phyloP scores from a whole-genome alignment of 1,284 basidiomycete species.

The Puccinia polysora region DNA sequence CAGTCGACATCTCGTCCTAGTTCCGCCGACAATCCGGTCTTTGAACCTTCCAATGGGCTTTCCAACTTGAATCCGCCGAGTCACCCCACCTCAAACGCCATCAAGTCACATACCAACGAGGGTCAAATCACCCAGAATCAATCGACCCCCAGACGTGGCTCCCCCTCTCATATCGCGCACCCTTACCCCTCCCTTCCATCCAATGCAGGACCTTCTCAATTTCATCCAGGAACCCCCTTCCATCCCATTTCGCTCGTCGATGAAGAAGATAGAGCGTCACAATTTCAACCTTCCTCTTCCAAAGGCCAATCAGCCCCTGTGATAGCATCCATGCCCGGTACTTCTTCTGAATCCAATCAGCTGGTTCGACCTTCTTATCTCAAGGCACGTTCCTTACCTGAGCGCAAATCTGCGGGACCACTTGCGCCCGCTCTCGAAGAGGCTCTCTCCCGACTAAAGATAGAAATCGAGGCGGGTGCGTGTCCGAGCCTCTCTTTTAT shows the following conservation, averaged over 20 bases:
- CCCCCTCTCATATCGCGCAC: neutral
- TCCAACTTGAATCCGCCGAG: no score
- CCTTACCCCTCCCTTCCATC: neutral
- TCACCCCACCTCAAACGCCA: no score
- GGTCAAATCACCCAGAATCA: neutral
- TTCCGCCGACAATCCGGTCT: no score
- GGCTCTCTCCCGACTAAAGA: constrained; percentile 28
- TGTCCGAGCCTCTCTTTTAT: neutral
- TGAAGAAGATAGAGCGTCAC: constrained; percentile 29
- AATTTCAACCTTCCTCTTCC: neutral
- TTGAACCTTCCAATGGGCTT: no score
- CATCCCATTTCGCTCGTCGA: constrained; percentile 35
- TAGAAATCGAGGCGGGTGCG: constrained; percentile 39
- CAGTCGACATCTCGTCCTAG: no score
- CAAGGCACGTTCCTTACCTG: constrained; percentile 17
- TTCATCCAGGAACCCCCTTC: constrained; percentile 18
- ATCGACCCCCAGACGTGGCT: neutral
- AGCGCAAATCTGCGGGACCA: constrained; percentile 16
- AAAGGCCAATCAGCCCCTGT: neutral
- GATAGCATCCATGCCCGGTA: neutral
- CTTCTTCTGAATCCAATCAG: neutral
- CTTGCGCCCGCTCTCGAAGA: constrained; percentile 5
- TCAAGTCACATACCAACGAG: no score
- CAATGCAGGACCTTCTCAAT: neutral
- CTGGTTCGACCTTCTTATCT: constrained; percentile 13